Evolutionary conservation across 768 basidiomycete genomes (phyloP).

Genomic region (Stropharia rugosoannulata): DNA sequence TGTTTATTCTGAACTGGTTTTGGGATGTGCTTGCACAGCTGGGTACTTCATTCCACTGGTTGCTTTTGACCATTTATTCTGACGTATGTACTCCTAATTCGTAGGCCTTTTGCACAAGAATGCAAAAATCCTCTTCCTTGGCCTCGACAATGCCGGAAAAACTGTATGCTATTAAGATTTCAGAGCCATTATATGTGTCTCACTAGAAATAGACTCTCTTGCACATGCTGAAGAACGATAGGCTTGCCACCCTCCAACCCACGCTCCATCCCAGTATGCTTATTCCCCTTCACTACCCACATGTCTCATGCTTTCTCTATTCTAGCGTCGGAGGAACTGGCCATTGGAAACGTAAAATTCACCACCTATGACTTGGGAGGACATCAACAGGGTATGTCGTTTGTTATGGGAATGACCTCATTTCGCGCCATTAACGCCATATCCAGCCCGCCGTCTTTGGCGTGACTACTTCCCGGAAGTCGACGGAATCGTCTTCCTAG

Average conservation of each 20-base stretch:
- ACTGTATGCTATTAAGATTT: conserved; percentile 56
- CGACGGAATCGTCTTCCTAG: conserved; percentile 97
- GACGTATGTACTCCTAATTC: conserved; percentile 9
- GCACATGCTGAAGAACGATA: conserved; percentile 99
- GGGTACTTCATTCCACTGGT: conserved; percentile 49
- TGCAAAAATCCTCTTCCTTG: conserved; percentile 99
- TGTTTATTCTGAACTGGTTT: conserved; percentile 94
- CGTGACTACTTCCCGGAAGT: conserved; percentile 99
- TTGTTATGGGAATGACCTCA: background rate
- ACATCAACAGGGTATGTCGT: conserved; percentile 82
- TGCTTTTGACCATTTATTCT: background rate
- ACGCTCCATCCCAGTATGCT: conserved; percentile 94
- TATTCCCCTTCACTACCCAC: conserved; percentile 3
- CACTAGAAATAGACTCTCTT: conserved; percentile 71
- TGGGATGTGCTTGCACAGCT: conserved; percentile 94
- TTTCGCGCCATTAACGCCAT: background rate
- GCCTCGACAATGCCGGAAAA: conserved; percentile 98
- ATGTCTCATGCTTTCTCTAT: background rate
- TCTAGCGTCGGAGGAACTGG: conserved; percentile 95
- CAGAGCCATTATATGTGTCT: conserved; percentile 3
- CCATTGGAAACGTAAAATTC: conserved; percentile 99
- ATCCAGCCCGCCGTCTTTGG: conserved; percentile 93
- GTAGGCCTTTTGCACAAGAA: conserved; percentile 94
- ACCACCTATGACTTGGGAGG: conserved; percentile 98
- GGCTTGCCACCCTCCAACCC: conserved; percentile 95